Base-by-base conservation (phyloP, 768 basidiomycete species). In the Trametes elegans region DNA sequence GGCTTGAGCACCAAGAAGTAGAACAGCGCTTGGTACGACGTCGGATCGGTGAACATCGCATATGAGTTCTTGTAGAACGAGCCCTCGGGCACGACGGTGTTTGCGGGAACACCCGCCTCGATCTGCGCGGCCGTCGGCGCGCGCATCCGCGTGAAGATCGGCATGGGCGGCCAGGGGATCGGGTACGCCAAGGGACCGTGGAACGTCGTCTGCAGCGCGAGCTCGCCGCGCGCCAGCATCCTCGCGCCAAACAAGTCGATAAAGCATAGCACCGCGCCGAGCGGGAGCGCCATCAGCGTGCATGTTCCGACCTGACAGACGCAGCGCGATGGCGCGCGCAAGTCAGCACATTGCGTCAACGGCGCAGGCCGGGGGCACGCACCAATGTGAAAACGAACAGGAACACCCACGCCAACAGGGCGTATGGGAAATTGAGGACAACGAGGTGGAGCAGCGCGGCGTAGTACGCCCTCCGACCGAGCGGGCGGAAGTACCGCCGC, bases 1-100 rank as follows among this genome's bases (percentile, higher is more conserved):
- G 90, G 88, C 67, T 93, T 93, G 74, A 93, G 84, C 45, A 92
- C 87, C 57, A 93, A 79, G 72, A 93, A 93, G 68, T 93, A 92
- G 75, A 93, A 92, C 3, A 93, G 77, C 0, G 90, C 85, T 72
- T 88, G 88, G 69, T 90, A 92, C 16, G 90, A 88, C 5, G 86
- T 88, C 34, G 86, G 73, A 63, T 92, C 90, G 36, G 85, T 84
- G 70, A 92, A 92, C 90, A 92, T 90, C 6, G 87, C 79, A 62
- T 90, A 90, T 2, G 87, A 72, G 58, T 90, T 92, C 64, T 81
- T 87, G 71, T 92, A 89, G 72, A 92, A 92, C 5, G 88, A 88
- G 0, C 72, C 72, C 69, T 91, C 87, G 53, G 74, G 73, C 35
- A 79, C 69, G 58, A 26, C 47, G 3, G 59, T 59, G 41, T 50